These are phyloP conservation scores for Lachancea thermotolerans DNA, from an alignment of 805 yeast species.

Conservation along the genomic window DNA sequence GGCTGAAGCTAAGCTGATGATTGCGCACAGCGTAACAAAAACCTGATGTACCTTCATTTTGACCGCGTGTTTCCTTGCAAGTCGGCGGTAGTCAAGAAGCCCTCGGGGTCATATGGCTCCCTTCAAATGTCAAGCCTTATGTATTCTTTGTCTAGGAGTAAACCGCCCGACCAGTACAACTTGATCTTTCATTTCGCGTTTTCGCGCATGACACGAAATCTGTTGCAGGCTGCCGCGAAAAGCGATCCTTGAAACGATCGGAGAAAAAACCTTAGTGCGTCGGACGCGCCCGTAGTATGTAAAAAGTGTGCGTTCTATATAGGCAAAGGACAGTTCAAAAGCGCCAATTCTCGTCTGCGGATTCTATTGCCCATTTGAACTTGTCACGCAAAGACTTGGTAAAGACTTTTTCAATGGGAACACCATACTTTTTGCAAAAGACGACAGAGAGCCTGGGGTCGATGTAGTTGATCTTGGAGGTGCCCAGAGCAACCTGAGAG, in stretches of 20 bases:
- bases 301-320: neutral
- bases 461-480: conserved; percentile 90
- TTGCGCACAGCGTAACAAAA: neutral
- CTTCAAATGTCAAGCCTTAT: no score
- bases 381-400: conserved; percentile 88
- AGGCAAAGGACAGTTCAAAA: conserved; percentile 38
- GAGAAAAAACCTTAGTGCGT: neutral
- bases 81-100: no score
- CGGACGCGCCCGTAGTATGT: no score
- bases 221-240: no score
- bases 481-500: conserved; percentile 86
- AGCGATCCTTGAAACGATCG: neutral
- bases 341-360: conserved; percentile 81
- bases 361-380: conserved; percentile 93
- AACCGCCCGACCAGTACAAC: no score
- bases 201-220: conserved; percentile 2
- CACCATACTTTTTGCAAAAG: conserved; percentile 77
- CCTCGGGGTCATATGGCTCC: no score
- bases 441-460: conserved; percentile 89
- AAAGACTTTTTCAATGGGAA: conserved; percentile 87
- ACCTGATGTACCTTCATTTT: no score
- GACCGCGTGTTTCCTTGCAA: no score
- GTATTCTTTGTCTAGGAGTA: no score
- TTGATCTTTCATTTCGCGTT: neutral
- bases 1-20: neutral